Evolutionary conservation across 192 early-diverging fungal species (phyloP), one percentile per base, ranked within the genome.

Genomic region (Helicostylum pulchrum): DNA sequence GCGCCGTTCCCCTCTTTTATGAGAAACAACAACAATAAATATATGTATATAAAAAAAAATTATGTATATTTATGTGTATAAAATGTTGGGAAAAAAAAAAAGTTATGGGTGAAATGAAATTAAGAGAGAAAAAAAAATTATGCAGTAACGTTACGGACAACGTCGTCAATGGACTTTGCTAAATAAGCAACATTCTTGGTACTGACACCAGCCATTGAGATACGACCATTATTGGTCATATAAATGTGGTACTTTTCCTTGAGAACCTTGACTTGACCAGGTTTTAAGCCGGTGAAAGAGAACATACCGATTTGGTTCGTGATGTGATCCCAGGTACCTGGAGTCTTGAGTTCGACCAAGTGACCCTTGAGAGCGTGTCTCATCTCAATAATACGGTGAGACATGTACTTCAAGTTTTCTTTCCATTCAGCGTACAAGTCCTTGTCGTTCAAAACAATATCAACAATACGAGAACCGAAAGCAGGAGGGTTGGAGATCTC

Each of bases 231-330:
- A 47, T 91, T 89, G 14, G 93, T 95, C 81, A 99, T 66, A 72
- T 97, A 99, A 61, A 97, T 79, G 67, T 97, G 95, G 74, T 89
- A 92, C 78, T 95, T 86, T 34, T 89, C 83, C 53, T 83, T 85
- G 61, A 99, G 78, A 3, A 83, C 83, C 64, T 85, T 84, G 64
- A 92, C 91, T 75, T 99, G 95, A 7, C 62, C 53, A 11, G 73
- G 81, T 75, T 62, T 53, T 6, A 67, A 17, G 14, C 97, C 97
- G 2, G 97, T 98, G 77, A 88, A 99, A 20, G 89, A 90, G 75
- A 99, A 99, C 97, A 99, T 99, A 68, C 97, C 97, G 70, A 98
- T 97, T 77, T 99, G 97, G 54, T 90, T 86, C 6, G 85, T 69
- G 69, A 99, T 97, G 61, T 99, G 97, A 65, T 94, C 87, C 97